Conservation (phyloP, 169 alveolate species). For the Plasmodium reichenowi region DNA sequence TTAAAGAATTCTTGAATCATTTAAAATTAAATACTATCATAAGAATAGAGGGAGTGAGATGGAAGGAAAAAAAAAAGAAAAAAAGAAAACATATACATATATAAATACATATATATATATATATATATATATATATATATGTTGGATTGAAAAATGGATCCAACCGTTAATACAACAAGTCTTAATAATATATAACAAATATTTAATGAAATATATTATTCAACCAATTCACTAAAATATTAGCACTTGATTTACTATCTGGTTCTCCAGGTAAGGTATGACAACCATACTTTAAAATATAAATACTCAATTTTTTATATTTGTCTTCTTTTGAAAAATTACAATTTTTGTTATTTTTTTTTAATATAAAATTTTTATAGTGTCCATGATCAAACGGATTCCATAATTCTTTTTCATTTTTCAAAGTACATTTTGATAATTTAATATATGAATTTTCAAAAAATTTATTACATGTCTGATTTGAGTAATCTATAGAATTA, state of each 20-base stretch:
- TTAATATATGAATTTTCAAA: too few species aligned
- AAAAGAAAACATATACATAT: too few species aligned
- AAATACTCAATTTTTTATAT: slow-evolving; percentile 29
- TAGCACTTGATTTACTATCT: slow-evolving; percentile 3
- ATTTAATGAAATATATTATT: slow-evolving; percentile 24
- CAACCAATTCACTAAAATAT: slow-evolving; percentile 41
- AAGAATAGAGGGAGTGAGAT: too few species aligned
- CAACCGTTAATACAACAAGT: too few species aligned
- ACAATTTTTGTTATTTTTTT: slow-evolving; percentile 2
- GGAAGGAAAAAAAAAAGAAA: too few species aligned
- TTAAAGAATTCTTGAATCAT: too few species aligned
- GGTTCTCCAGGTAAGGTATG: slow-evolving; percentile 69
- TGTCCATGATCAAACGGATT: slow-evolving; percentile 46
- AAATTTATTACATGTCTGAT: neutral
- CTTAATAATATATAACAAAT: too few species aligned
- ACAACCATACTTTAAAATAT: slow-evolving; percentile 57
- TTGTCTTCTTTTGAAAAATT: neutral
- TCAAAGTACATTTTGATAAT: neutral
- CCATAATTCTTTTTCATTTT: slow-evolving; percentile 37
- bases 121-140: too few species aligned
- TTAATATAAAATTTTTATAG: slow-evolving; percentile 29
- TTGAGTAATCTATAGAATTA: neutral
- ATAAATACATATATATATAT: too few species aligned
- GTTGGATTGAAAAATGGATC: neutral
- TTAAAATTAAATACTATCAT: too few species aligned